Percentiles rank a stretch among this genome's conserved stretches.
Evolutionary conservation across 495 filamentous ascomycete species (phyloP).

Genomic region (Gamarada debralockiae): DNA sequence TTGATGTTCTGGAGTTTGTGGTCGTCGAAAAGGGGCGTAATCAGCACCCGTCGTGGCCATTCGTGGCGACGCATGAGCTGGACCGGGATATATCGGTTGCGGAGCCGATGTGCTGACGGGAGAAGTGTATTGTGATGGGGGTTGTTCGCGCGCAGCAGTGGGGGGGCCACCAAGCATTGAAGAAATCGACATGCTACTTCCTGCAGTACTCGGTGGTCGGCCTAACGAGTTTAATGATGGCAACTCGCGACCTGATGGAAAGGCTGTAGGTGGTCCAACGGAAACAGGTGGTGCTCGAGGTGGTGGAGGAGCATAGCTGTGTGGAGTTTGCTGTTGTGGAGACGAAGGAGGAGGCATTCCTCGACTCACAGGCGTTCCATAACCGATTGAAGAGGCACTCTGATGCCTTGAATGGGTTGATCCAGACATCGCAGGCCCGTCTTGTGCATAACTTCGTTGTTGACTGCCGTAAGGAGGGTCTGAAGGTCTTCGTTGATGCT

Average conservation of each 20-base stretch:
- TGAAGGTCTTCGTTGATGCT: constrained; percentile 45
- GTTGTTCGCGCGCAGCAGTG: constrained; percentile 48
- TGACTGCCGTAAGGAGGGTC: constrained; percentile 33
- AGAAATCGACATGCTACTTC: constrained; percentile 93
- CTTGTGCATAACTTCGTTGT: constrained; percentile 41
- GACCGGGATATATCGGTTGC: constrained; percentile 39
- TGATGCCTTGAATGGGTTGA: constrained; percentile 47
- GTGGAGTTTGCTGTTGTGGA: constrained; percentile 35
- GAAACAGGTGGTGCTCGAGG: constrained; percentile 47
- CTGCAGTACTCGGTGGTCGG: constrained; percentile 36
- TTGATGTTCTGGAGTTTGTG: constrained; percentile 70
- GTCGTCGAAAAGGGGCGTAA: constrained; percentile 59
- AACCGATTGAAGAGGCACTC: constrained; percentile 46
- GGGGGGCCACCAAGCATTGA: constrained; percentile 79
- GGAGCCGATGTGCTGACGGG: constrained; percentile 44
- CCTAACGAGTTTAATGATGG: constrained; percentile 45
- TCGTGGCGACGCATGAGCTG: constrained; percentile 49
- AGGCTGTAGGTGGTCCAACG: constrained; percentile 45
- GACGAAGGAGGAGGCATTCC: constrained; percentile 52
- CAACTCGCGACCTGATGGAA: constrained; percentile 49
- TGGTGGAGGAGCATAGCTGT: constrained; percentile 31
- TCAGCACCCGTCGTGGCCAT: constrained; percentile 43
- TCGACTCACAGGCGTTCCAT: constrained; percentile 39
- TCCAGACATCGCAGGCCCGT: constrained; percentile 39
- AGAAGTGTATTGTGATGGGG: constrained; percentile 41